Evolutionary conservation across 164 flowering plant species (phyloP).

Genomic region (Akebia trifoliata): DNA sequence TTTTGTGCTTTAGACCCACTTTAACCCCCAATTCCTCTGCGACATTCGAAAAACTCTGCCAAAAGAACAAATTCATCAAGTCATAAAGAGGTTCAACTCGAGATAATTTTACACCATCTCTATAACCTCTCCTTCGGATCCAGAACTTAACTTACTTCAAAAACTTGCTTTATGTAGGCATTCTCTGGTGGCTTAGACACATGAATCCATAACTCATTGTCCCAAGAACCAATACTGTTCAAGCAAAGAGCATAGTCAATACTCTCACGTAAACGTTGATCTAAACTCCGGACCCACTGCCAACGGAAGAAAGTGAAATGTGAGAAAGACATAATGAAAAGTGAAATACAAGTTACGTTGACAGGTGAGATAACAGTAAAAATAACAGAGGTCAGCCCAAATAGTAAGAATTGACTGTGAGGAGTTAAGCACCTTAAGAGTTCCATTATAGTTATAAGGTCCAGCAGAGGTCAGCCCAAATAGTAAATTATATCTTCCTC

Average conservation of each 20-base stretch:
- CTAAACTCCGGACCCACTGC: conserved; percentile 95
- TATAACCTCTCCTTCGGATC: no score
- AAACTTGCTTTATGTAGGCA: conserved; percentile 80
- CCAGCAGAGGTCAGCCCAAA: conserved; percentile 97
- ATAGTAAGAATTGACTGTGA: no score
- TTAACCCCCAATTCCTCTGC: conserved; percentile 71
- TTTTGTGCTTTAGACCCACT: conserved; percentile 92
- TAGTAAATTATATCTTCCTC: conserved; percentile 90
- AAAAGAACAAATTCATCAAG: conserved; percentile 22
- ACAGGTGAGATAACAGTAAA: conserved; percentile 2
- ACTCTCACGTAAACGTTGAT: conserved; percentile 89
- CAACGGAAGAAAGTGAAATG: conserved; percentile 2
- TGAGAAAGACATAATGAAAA: conserved; percentile 10
- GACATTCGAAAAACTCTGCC: conserved; percentile 68
- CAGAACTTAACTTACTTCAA: conserved; percentile 66
- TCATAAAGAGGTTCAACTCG: no score
- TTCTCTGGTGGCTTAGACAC: conserved; percentile 99
- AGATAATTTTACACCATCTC: conserved; percentile 1
- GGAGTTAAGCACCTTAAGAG: conserved; percentile 57
- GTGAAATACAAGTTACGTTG: no score
- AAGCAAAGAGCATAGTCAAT: conserved; percentile 98
- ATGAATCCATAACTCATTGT: conserved; percentile 70
- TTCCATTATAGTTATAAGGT: conserved; percentile 97
- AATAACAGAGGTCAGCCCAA: background rate
- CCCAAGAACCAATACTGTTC: conserved; percentile 81